Evolutionary conservation across 805 yeast genomes (phyloP).

Genomic region (Pichia manshurica): DNA sequence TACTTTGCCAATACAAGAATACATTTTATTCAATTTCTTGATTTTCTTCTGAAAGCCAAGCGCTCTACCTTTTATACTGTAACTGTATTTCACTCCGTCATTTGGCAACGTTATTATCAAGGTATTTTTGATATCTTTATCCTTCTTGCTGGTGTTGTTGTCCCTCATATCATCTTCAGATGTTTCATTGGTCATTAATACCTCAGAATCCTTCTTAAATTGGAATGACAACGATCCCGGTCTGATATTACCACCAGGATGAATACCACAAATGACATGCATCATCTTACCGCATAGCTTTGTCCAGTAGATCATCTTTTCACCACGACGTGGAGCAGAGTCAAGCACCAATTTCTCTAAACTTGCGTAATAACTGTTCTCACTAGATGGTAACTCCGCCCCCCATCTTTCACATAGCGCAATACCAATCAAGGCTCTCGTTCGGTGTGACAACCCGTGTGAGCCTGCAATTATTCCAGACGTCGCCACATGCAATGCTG

Average conservation of each 20-base stretch:
- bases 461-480: constrained; percentile 72
- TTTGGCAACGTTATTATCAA: constrained; percentile 35
- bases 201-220: constrained; percentile 23
- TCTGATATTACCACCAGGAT: constrained; percentile 73
- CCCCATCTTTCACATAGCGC: constrained; percentile 82
- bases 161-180: constrained; percentile 12
- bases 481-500: constrained; percentile 66
- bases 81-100: constrained; percentile 53
- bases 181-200: constrained; percentile 13
- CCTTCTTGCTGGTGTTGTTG: neutral
- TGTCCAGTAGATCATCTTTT: constrained; percentile 63
- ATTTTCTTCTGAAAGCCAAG: constrained; percentile 54
- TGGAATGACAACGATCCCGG: constrained; percentile 50
- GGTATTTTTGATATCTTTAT: constrained; percentile 20
- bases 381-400: constrained; percentile 60
- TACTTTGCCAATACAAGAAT: constrained; percentile 42
- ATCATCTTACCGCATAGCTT: constrained; percentile 64
- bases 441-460: constrained; percentile 68
- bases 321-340: constrained; percentile 35
- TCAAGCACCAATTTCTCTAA: constrained; percentile 46
- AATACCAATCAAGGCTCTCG: constrained; percentile 64
- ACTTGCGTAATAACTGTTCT: constrained; percentile 40
- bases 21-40: constrained; percentile 45
- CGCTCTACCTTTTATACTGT: constrained; percentile 53
- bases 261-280: constrained; percentile 75